A percentile compares a stretch with the other conserved stretches of the same genome.
Evolutionary conservation across 805 yeast genomes (phyloP).

Genomic region (Kregervanrija fluxuum): DNA sequence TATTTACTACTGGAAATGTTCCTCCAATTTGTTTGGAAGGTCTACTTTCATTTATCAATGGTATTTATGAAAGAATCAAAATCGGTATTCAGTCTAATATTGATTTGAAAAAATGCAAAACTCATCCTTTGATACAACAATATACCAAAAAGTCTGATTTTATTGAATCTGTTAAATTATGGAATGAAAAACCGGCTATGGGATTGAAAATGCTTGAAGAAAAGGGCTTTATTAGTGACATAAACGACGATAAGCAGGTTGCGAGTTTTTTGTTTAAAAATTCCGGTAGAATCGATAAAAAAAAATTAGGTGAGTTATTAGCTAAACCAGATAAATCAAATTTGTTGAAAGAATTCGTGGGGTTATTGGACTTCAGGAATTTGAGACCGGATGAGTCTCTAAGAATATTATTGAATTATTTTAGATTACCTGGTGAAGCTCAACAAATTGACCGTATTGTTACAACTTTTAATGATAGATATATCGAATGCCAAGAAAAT

Average conservation of each 20-base stretch:
- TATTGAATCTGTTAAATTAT: constrained; percentile 62
- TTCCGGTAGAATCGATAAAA: constrained; percentile 80
- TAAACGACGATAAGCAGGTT: constrained; percentile 48
- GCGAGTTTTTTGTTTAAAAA: constrained; percentile 72
- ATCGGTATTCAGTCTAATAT: constrained; percentile 21
- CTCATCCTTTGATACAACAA: constrained; percentile 32
- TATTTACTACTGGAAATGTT: constrained; percentile 70
- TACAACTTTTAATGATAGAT: constrained; percentile 77
- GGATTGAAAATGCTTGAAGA: constrained; percentile 65
- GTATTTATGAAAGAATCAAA: constrained; percentile 47
- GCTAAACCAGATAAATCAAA: constrained; percentile 66
- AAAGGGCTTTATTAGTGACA: constrained; percentile 50
- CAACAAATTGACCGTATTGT: constrained; percentile 92
- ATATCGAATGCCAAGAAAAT: constrained; percentile 52
- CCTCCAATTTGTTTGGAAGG: constrained; percentile 95
- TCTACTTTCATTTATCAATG: constrained; percentile 59
- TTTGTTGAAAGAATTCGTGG: constrained; percentile 57
- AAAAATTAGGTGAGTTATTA: constrained; percentile 75
- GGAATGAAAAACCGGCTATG: constrained; percentile 71
- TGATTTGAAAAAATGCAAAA: constrained; percentile 9
- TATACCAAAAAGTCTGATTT: constrained; percentile 63
- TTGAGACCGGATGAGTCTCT: constrained; percentile 91
- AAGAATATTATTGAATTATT: constrained; percentile 70
- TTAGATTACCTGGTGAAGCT: constrained; percentile 94
- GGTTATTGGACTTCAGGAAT: constrained; percentile 64